Evolutionary conservation across 78 protist genomes (phyloP).

Genomic region (Thecamonas trahens): DNA sequence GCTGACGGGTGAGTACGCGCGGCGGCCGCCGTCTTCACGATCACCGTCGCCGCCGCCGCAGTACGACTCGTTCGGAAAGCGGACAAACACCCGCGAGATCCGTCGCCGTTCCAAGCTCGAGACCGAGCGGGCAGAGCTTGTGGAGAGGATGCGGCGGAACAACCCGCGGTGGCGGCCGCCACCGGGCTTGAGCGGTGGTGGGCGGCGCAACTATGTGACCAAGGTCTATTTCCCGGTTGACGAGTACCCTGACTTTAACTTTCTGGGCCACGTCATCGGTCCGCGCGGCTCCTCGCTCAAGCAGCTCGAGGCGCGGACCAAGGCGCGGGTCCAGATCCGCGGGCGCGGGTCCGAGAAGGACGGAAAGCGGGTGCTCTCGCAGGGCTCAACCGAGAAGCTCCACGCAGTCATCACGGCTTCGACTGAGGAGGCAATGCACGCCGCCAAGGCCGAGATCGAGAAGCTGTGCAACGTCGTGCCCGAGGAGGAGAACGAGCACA

Average conservation of each 20-base stretch:
- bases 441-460: slow-evolving; percentile 48
- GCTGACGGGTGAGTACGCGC: no score
- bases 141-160: slow-evolving; percentile 17
- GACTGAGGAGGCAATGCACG: slow-evolving; percentile 40
- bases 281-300: slow-evolving; percentile 85
- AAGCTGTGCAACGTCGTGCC: slow-evolving; percentile 56
- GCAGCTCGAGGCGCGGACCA: slow-evolving; percentile 72
- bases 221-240: slow-evolving; percentile 70
- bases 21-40: no score
- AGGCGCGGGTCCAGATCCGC: slow-evolving; percentile 76
- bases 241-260: slow-evolving; percentile 75
- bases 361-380: slow-evolving; percentile 33
- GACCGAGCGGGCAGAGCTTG: slow-evolving; percentile 47
- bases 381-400: slow-evolving; percentile 29
- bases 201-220: slow-evolving; percentile 40
- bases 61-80: slow-evolving; percentile 72
- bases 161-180: slow-evolving; percentile 34
- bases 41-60: slow-evolving; percentile 75
- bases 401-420: slow-evolving; percentile 69
- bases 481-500: slow-evolving; percentile 78
- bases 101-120: slow-evolving; percentile 43
- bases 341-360: slow-evolving; percentile 85
- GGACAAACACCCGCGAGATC: slow-evolving; percentile 73
- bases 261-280: slow-evolving; percentile 66
- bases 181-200: neutral